Base-by-base conservation (phyloP, 805 yeast genomes). In the Blastobotrys muscicola region DNA sequence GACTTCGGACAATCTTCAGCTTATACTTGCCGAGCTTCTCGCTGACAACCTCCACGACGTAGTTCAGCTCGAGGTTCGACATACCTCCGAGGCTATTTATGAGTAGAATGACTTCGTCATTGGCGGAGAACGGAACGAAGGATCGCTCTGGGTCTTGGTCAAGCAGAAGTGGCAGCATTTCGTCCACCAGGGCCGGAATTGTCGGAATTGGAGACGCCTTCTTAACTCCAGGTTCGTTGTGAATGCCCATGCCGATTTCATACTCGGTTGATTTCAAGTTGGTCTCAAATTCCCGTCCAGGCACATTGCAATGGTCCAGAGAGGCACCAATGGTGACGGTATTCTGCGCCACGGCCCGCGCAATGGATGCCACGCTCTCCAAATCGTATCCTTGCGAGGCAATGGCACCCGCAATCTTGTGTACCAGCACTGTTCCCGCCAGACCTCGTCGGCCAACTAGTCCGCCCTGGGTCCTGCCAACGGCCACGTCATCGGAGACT, bases 211-310 rank as follows among this genome's bases (percentile, higher is more conserved):
- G 82, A 26, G 69, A 64, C 32, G 75, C 57, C 48, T 76, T 74
- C 55, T 73, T 69, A 45, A 79, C 79, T 48, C 97, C 97, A 0
- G 95, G 92, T 61, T 89, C 97, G 56, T 89, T 89, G 64, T 89
- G 97, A 48, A 89, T 89, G 37, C 97, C 97, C 79, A 89, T 81
- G 23, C 97, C 97, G 46, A 89, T 71, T 61, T 89, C 97, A 58
- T 83, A 81, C 61, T 84, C 85, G 45, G 78, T 68, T 3, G 62
- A 71, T 23, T 65, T 71, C 48, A 85, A 71, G 44, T 64, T 60
- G 29, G 70, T 67, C 55, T 74, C 81, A 43, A 70, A 71, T 44
- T 71, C 74, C 54, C 84, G 75, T 4, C 94, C 94, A 3, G 97
- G 97, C 15, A 89, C 94, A 36, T 84, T 77, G 42, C 92, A 85